These are phyloP conservation scores for Tillandsia leiboldiana DNA, from an alignment of 176 grass and related monocot genomes.

Conservation along the genomic window DNA sequence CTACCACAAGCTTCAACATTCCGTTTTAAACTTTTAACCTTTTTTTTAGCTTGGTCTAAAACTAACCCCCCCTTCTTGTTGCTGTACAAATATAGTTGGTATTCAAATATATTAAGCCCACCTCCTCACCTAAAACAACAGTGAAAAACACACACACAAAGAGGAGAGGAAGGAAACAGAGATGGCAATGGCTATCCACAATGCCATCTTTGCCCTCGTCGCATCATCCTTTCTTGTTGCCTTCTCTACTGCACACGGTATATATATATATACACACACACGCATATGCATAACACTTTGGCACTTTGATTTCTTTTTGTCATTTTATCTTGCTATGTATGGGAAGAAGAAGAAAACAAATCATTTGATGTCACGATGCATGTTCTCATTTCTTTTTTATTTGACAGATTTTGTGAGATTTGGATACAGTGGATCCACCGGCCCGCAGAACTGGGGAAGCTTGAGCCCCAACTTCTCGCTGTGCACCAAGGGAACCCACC, in stretches of 20 bases:
- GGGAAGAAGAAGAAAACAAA: background rate
- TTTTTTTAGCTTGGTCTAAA: constrained; percentile 17
- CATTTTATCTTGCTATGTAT: background rate
- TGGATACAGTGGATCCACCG: constrained; percentile 6
- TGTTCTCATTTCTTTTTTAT: constrained; percentile 1
- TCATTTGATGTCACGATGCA: background rate
- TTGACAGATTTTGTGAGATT: background rate
- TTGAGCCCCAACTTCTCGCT: constrained; percentile 32
- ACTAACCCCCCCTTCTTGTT: constrained; percentile 8
- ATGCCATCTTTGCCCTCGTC: constrained; percentile 15
- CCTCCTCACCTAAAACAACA: background rate
- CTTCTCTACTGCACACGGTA: constrained; percentile 9
- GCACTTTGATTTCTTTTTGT: background rate
- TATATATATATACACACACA: background rate
- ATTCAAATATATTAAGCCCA: constrained; percentile 13
- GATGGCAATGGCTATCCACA: constrained; percentile 7
- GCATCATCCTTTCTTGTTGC: constrained; percentile 8
- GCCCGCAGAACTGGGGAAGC: constrained; percentile 59
- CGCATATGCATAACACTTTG: background rate
- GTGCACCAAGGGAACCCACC: constrained; percentile 37
- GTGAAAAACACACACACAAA: background rate
- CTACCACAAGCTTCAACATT: background rate
- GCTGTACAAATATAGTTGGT: background rate
- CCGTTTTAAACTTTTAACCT: background rate
- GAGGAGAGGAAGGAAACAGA: background rate